Evolutionary conservation across 129 eudicot genomes (phyloP).

Genomic region (Helichrysum umbraculigerum): DNA sequence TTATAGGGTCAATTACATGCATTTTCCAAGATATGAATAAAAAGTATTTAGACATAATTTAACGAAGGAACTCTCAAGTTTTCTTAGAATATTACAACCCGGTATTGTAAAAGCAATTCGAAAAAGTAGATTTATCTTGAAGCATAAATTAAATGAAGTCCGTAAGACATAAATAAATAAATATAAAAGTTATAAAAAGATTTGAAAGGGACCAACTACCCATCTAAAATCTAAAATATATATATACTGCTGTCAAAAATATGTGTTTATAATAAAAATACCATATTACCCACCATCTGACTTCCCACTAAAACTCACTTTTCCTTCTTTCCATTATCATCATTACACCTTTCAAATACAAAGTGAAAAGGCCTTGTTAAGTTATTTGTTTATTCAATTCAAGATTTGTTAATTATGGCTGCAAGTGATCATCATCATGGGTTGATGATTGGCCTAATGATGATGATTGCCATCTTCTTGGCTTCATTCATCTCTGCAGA

Average conservation of each 20-base stretch:
- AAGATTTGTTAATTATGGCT: constrained; percentile 18
- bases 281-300: constrained; percentile 12
- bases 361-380: neutral
- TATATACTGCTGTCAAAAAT: neutral
- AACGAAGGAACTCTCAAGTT: too few species aligned
- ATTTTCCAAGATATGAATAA: too few species aligned
- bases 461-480: constrained; percentile 6
- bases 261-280: constrained; percentile 14
- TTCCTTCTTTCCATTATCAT: neutral
- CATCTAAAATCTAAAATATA: neutral
- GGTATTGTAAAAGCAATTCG: neutral
- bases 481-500: constrained; percentile 42
- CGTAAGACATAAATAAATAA: neutral
- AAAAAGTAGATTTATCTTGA: neutral
- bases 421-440: neutral
- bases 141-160: constrained; percentile 1
- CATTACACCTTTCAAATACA: constrained; percentile 7
- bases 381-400: neutral
- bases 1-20: neutral
- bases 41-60: too few species aligned
- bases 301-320: constrained; percentile 5
- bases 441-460: constrained; percentile 16
- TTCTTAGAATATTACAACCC: too few species aligned
- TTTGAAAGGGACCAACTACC: constrained; percentile 26
- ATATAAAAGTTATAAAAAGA: neutral